Percentiles rank a stretch among this genome's conserved stretches.
Conservation (phyloP, 805 yeast species). For the Candida ficus region DNA sequence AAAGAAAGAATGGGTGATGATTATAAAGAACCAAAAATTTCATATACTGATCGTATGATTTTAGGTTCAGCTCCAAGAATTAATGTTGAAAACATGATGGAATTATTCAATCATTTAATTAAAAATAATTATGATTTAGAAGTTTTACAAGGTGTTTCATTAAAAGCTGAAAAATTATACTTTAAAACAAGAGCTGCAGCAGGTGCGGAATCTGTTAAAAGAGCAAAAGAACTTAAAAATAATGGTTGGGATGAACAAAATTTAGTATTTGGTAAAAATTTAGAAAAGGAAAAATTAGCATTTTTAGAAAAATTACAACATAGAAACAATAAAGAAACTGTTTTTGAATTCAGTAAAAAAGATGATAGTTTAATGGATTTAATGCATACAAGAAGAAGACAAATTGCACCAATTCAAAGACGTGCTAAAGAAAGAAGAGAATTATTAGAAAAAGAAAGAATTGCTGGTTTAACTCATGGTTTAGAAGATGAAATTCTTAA, state of each 20-base stretch:
- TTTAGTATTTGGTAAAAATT: slow-evolving; percentile 68
- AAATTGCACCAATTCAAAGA: slow-evolving; percentile 82
- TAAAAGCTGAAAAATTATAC: slow-evolving; percentile 84
- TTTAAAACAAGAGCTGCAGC: slow-evolving; percentile 84
- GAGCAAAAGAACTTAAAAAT: slow-evolving; percentile 71
- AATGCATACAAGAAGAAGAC: slow-evolving; percentile 83
- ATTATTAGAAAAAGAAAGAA: slow-evolving; percentile 64
- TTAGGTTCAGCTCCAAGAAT: slow-evolving; percentile 78
- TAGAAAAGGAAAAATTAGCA: slow-evolving; percentile 65
- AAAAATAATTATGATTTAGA: slow-evolving; percentile 62
- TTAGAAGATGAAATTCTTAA: slow-evolving; percentile 70
- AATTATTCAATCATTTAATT: slow-evolving; percentile 59
- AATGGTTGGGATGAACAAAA: slow-evolving; percentile 90
- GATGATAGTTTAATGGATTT: slow-evolving; percentile 68
- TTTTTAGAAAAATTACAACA: slow-evolving; percentile 69
- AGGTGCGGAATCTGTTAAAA: slow-evolving; percentile 75
- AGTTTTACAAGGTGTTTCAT: slow-evolving; percentile 63
- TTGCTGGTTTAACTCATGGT: slow-evolving; percentile 67
- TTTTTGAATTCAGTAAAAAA: slow-evolving; percentile 77
- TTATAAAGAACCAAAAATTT: slow-evolving; percentile 50
- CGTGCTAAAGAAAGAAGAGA: slow-evolving; percentile 68
- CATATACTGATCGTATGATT: slow-evolving; percentile 72
- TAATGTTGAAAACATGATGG: slow-evolving; percentile 66
- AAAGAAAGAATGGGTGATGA: slow-evolving; percentile 39
- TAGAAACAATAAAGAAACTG: slow-evolving; percentile 79